These are phyloP conservation scores for Hypoxylon lienhwacheense DNA, from an alignment of 495 filamentous ascomycete species.

Conservation along the genomic window DNA sequence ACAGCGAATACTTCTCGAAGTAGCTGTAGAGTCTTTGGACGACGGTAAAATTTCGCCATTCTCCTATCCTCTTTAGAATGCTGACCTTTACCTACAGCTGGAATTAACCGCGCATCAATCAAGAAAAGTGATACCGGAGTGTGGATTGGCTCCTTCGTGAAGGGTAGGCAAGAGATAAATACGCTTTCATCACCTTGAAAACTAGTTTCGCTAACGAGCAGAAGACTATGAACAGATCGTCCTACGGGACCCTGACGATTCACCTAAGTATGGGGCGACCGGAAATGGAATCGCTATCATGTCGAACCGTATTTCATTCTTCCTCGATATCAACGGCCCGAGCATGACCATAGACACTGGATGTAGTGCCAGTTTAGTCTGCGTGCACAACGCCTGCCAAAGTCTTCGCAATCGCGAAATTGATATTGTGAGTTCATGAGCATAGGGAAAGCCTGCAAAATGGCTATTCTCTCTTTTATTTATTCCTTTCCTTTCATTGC, in stretches of 20 bases:
- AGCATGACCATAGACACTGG: slow-evolving; percentile 76
- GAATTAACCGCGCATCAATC: slow-evolving; percentile 36
- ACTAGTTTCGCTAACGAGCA: slow-evolving; percentile 6
- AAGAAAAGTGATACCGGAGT: slow-evolving; percentile 38
- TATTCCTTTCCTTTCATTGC: too few relatives aligned
- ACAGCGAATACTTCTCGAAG: slow-evolving; percentile 49
- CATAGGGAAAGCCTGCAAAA: too few relatives aligned
- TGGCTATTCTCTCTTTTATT: too few relatives aligned
- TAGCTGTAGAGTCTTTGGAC: slow-evolving; percentile 50
- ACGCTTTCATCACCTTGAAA: neutral
- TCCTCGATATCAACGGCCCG: slow-evolving; percentile 49
- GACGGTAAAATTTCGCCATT: slow-evolving; percentile 31
- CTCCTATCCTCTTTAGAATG: slow-evolving; percentile 10
- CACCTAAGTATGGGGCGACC: slow-evolving; percentile 29
- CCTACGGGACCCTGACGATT: slow-evolving; percentile 29
- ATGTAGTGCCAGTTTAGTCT: slow-evolving; percentile 66
- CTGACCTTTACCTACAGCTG: slow-evolving; percentile 26
- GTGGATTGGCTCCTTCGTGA: slow-evolving; percentile 44
- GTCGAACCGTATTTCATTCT: slow-evolving; percentile 56
- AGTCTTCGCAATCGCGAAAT: slow-evolving; percentile 58
- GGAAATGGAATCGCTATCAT: slow-evolving; percentile 48
- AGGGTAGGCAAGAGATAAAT: slow-evolving; percentile 28
- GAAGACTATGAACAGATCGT: slow-evolving; percentile 43
- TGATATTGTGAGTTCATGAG: slow-evolving; percentile 26
- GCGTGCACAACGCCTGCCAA: slow-evolving; percentile 68